phyloP scores from a whole-genome alignment of 2,329 filamentous ascomycete species.

The Zymoseptoria brevis region DNA sequence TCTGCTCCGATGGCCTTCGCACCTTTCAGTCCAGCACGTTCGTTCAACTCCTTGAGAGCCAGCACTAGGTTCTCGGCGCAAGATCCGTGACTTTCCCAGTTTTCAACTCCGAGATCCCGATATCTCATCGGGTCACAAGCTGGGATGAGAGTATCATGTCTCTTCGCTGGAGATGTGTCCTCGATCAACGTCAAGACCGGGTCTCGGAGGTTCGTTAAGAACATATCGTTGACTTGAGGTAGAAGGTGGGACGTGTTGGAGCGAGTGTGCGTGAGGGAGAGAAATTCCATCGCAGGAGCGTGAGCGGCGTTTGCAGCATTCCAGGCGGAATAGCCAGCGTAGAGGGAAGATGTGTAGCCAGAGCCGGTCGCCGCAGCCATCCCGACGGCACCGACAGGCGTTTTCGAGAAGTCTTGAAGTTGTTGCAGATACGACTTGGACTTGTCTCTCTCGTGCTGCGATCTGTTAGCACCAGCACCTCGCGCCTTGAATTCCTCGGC shows the following conservation, averaged over 20 bases:
- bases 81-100: constrained; percentile 40
- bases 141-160: constrained; percentile 41
- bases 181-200: constrained; percentile 41
- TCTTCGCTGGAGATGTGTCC: constrained; percentile 35
- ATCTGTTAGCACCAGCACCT: no score
- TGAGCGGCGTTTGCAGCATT: constrained; percentile 28
- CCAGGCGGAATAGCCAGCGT: constrained; percentile 44
- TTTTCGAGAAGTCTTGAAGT: constrained; percentile 43
- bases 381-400: constrained; percentile 41
- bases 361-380: constrained; percentile 38
- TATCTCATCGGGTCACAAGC: constrained; percentile 42
- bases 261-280: constrained; percentile 40
- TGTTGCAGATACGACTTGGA: constrained; percentile 44
- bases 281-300: constrained; percentile 38
- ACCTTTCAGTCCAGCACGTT: constrained; percentile 39
- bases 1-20: constrained; percentile 40
- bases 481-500: constrained; percentile 1
- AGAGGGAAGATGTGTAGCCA: constrained; percentile 40
- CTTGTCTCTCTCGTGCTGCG: constrained; percentile 37
- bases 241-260: constrained; percentile 34
- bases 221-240: constrained; percentile 35
- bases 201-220: constrained; percentile 40
- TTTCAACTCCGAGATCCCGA: constrained; percentile 34
- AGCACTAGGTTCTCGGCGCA: constrained; percentile 44
- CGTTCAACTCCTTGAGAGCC: constrained; percentile 42